phyloP scores from a whole-genome alignment of 441 rosid species.

The Populus tomentosa region DNA sequence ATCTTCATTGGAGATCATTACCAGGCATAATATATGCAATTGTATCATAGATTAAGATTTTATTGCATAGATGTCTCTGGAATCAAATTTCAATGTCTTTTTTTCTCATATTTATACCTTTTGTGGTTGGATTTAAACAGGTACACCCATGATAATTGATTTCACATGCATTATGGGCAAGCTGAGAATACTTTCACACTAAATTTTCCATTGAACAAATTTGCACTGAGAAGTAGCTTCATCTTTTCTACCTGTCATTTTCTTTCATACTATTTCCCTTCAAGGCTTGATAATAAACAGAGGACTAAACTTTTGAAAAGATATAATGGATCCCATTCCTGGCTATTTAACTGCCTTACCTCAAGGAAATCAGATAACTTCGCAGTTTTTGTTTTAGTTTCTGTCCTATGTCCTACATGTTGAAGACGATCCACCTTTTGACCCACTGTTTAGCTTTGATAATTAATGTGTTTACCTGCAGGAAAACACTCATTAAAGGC shows the following conservation, averaged over 20 bases:
- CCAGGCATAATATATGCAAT: neutral
- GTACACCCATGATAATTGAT: neutral
- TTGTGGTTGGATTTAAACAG: neutral
- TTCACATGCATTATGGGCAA: neutral
- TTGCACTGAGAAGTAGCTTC: neutral
- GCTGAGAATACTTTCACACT: neutral
- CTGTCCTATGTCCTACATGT: neutral
- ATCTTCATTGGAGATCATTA: neutral
- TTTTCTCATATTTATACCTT: neutral
- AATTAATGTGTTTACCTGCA: slow-evolving; percentile 30
- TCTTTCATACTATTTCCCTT: neutral
- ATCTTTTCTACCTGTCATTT: neutral
- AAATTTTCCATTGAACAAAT: neutral
- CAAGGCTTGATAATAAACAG: neutral
- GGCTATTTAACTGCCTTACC: neutral
- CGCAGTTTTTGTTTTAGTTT: neutral
- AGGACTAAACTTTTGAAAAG: neutral
- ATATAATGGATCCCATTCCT: neutral
- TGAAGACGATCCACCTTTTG: neutral
- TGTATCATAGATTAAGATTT: neutral
- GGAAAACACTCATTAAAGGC: slow-evolving; percentile 82
- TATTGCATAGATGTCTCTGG: neutral
- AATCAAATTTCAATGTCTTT: neutral
- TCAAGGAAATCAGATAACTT: slow-evolving; percentile 5
- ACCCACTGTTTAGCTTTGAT: neutral